phyloP scores from a whole-genome alignment of 495 filamentous ascomycete genomes.

The Lasiosphaeria ovina region DNA sequence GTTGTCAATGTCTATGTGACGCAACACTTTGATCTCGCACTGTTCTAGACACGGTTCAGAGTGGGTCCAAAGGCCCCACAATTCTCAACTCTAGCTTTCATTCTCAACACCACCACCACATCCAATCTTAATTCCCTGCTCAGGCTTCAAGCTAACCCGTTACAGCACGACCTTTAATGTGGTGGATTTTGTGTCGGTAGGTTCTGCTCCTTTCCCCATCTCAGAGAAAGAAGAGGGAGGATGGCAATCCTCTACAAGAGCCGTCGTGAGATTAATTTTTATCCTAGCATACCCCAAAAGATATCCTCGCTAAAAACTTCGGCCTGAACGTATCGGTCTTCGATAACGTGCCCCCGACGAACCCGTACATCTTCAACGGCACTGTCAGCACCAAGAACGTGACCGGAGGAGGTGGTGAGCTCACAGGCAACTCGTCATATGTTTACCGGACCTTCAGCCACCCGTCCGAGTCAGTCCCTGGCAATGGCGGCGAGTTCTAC shows the following conservation, averaged over 20 bases:
- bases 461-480: constrained; percentile 51
- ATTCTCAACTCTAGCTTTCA: too few species aligned
- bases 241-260: too few species aligned
- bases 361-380: constrained; percentile 61
- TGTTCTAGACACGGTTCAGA: too few species aligned
- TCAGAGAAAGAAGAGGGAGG: too few species aligned
- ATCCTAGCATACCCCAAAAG: constrained; percentile 59
- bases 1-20: too few species aligned
- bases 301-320: constrained; percentile 65
- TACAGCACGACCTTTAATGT: constrained; percentile 59
- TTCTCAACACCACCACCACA: too few species aligned
- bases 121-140: neutral
- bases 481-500: constrained; percentile 56
- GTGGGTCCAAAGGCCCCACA: too few species aligned
- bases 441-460: constrained; percentile 55
- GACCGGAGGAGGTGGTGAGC: constrained; percentile 44
- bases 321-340: constrained; percentile 57
- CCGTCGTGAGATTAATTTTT: too few species aligned
- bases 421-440: constrained; percentile 56
- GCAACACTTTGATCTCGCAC: too few species aligned
- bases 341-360: constrained; percentile 50
- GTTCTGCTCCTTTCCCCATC: too few species aligned
- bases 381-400: constrained; percentile 49
- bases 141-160: neutral
- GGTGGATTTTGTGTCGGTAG: too few species aligned